These are phyloP conservation scores for Inonotus hispidus DNA, from an alignment of 1,284 basidiomycete genomes.

Conservation along the genomic window DNA sequence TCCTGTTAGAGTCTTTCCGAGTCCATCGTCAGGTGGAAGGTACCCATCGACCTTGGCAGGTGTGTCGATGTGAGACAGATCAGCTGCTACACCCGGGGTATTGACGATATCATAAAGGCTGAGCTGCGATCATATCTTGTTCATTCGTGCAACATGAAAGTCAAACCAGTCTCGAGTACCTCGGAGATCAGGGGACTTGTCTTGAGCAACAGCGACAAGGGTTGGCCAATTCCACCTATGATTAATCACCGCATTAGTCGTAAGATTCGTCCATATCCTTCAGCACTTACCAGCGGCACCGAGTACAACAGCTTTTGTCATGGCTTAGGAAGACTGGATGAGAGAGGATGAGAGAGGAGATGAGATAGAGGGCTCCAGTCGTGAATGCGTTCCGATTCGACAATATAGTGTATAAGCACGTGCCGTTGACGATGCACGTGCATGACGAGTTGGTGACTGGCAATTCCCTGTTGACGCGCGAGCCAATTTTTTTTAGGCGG, in stretches of 20 bases:
- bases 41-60: conserved; percentile 76
- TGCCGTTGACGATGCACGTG: background rate
- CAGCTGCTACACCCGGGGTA: conserved; percentile 93
- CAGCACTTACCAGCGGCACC: conserved; percentile 73
- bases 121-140: conserved; percentile 41
- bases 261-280: background rate
- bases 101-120: conserved; percentile 95
- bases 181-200: conserved; percentile 75
- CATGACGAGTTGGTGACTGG: too few species aligned
- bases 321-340: conserved; percentile 27
- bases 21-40: conserved; percentile 69
- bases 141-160: background rate
- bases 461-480: too few species aligned
- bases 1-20: conserved; percentile 78
- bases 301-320: conserved; percentile 92
- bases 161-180: conserved; percentile 33
- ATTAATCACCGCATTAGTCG: conserved; percentile 4
- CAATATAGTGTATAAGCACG: background rate
- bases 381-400: background rate
- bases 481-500: too few species aligned
- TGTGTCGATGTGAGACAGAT: conserved; percentile 86
- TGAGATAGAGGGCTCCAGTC: background rate
- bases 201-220: conserved; percentile 88
- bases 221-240: conserved; percentile 87
- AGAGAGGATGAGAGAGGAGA: conserved; percentile 3